phyloP scores from a whole-genome alignment of 176 grass and related monocot species.

The Paspalum notatum region DNA sequence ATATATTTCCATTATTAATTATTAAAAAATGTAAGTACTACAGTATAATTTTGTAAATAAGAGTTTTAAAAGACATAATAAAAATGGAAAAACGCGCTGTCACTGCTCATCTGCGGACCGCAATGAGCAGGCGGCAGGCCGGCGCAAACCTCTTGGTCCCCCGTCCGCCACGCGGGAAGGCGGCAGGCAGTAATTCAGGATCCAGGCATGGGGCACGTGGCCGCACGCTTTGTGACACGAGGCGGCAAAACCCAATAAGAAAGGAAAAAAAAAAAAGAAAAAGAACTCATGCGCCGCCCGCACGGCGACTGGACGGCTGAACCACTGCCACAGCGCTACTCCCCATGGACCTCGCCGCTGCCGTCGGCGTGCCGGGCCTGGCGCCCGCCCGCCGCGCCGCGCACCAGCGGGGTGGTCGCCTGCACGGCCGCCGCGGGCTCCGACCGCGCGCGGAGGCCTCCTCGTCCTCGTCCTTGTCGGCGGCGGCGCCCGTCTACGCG shows the following conservation, averaged over 20 bases:
- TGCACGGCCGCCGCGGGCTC: not conserved
- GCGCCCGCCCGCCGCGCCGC: not conserved
- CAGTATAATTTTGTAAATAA: too few relatives aligned
- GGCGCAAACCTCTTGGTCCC: not conserved
- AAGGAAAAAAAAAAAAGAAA: not conserved
- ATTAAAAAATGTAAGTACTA: too few relatives aligned
- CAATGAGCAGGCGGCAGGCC: too few relatives aligned
- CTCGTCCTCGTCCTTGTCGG: not conserved
- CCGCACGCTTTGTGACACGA: not conserved
- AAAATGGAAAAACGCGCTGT: too few relatives aligned
- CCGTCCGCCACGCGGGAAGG: not conserved
- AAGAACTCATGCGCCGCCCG: not conserved
- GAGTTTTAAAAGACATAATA: too few relatives aligned
- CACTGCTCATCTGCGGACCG: too few relatives aligned
- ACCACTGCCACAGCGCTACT: not conserved
- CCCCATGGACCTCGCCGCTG: conserved; percentile 38
- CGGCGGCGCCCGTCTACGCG: conserved; percentile 58
- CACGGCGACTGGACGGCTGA: not conserved
- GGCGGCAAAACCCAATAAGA: not conserved
- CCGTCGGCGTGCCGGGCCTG: not conserved
- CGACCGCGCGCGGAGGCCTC: not conserved
- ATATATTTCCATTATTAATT: too few relatives aligned
- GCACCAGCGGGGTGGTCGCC: not conserved
- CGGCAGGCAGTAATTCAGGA: not conserved
- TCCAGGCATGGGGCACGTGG: not conserved